Conservation (phyloP, 176 grass and related monocot genomes). For the Eragrostis nindensis region DNA sequence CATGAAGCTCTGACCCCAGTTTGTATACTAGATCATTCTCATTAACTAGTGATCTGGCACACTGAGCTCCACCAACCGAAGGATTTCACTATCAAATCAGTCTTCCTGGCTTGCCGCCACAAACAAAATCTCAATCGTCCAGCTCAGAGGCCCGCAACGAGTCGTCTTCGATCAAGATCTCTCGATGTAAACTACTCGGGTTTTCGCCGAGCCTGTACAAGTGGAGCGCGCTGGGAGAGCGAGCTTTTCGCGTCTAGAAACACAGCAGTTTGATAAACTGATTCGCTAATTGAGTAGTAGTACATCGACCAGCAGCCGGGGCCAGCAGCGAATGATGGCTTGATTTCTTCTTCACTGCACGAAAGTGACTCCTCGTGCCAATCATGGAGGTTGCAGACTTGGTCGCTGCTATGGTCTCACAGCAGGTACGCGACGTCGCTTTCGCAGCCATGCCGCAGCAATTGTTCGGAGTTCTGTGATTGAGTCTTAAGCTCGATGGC, state of each 20-base stretch:
- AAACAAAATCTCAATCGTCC: slow-evolving; percentile 6
- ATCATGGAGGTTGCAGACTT: slow-evolving; percentile 39
- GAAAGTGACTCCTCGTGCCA: slow-evolving; percentile 33
- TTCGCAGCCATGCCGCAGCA: not conserved
- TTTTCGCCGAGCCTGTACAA: not conserved
- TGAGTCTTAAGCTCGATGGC: not conserved
- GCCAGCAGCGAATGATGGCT: not conserved
- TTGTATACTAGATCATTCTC: not conserved
- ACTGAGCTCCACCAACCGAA: slow-evolving; percentile 1
- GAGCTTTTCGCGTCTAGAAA: not conserved
- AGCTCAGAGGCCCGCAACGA: not conserved
- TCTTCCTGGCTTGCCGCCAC: not conserved
- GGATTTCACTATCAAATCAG: slow-evolving; percentile 22
- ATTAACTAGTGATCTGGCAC: slow-evolving; percentile 3
- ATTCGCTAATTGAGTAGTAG: not conserved
- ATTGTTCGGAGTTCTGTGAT: not conserved
- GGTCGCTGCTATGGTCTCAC: not conserved
- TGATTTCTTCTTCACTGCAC: slow-evolving; percentile 27
- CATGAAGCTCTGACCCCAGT: not conserved
- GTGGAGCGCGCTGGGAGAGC: slow-evolving; percentile 20
- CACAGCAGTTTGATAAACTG: slow-evolving; percentile 6
- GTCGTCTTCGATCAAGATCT: slow-evolving; percentile 11
- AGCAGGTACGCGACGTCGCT: slow-evolving; percentile 14
- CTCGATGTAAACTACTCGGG: not conserved
- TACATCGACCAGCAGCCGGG: slow-evolving; percentile 4